Percentiles rank a stretch among this genome's conserved stretches.
Conservation (phyloP, 1,284 basidiomycete genomes). For the Flammula alnicola region DNA sequence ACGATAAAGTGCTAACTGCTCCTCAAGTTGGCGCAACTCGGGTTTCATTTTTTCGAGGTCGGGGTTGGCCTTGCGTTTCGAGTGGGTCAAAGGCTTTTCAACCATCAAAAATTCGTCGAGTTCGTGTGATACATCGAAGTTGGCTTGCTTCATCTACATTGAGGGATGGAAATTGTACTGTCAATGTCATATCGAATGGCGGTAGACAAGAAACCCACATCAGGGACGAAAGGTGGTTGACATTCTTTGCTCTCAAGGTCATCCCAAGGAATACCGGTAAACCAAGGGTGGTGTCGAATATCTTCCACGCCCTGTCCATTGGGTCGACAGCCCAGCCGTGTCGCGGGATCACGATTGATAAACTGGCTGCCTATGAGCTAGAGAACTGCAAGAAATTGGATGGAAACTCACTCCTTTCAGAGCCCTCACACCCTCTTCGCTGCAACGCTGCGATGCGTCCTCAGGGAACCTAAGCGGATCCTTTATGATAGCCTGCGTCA, state of each 20-base stretch:
- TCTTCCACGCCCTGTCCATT: constrained; percentile 73
- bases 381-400: constrained; percentile 19
- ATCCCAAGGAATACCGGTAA: constrained; percentile 82
- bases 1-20: constrained; percentile 67
- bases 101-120: constrained; percentile 96
- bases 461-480: constrained; percentile 71
- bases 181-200: constrained; percentile 5
- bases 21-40: constrained; percentile 91
- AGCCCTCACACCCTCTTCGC: constrained; percentile 45
- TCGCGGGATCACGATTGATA: constrained; percentile 81
- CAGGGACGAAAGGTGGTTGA: constrained; percentile 88
- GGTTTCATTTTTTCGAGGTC: constrained; percentile 88
- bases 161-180: constrained; percentile 17
- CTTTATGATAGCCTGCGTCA: constrained; percentile 81
- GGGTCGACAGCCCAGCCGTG: constrained; percentile 81
- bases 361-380: constrained; percentile 53
- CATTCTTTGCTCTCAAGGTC: constrained; percentile 75
- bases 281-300: constrained; percentile 87
- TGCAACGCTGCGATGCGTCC: constrained; percentile 49
- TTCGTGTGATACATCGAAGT: constrained; percentile 97
- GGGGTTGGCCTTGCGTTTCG: constrained; percentile 85
- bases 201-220: constrained; percentile 58
- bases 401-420: constrained; percentile 52
- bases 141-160: constrained; percentile 85
- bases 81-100: constrained; percentile 94